phyloP scores from a whole-genome alignment of 768 basidiomycete genomes.

The Rhizopogon roseolus region DNA sequence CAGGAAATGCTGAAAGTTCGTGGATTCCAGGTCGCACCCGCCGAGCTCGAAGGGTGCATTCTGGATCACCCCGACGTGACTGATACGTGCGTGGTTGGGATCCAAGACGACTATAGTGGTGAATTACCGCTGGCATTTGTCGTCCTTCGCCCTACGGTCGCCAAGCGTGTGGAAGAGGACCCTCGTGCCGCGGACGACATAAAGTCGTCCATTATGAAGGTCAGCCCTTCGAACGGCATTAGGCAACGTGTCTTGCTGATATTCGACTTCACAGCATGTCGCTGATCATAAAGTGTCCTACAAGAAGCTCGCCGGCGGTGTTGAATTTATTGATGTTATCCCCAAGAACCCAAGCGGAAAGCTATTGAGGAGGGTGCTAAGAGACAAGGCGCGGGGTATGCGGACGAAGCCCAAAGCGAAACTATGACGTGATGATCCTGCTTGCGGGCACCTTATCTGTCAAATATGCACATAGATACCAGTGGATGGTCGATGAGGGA shows the following conservation, averaged over 20 bases:
- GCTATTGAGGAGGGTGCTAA: constrained; percentile 49
- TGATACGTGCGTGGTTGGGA: constrained; percentile 61
- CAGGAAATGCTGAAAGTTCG: constrained; percentile 72
- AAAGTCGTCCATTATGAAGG: constrained; percentile 49
- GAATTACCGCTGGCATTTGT: constrained; percentile 72
- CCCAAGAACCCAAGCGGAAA: constrained; percentile 76
- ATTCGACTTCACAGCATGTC: constrained; percentile 39
- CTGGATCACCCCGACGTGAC: constrained; percentile 55
- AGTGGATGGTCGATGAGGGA: too few relatives aligned
- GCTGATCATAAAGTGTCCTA: constrained; percentile 54
- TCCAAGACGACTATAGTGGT: constrained; percentile 71
- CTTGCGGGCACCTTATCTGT: neutral
- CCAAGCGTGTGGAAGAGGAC: constrained; percentile 28
- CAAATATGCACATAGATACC: too few relatives aligned
- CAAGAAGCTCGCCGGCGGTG: constrained; percentile 57
- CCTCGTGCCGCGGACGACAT: constrained; percentile 29
- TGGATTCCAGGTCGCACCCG: constrained; percentile 55
- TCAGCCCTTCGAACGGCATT: constrained; percentile 16
- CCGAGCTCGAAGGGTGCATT: constrained; percentile 63
- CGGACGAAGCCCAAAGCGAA: constrained; percentile 15
- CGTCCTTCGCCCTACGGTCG: constrained; percentile 40
- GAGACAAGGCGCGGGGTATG: constrained; percentile 40
- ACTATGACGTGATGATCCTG: constrained; percentile 15
- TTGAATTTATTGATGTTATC: constrained; percentile 56
- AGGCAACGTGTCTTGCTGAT: neutral